Evolutionary conservation across 805 yeast species (phyloP), one percentile per base, ranked within the genome.

Genomic region (Wickerhamiella parazyma): DNA sequence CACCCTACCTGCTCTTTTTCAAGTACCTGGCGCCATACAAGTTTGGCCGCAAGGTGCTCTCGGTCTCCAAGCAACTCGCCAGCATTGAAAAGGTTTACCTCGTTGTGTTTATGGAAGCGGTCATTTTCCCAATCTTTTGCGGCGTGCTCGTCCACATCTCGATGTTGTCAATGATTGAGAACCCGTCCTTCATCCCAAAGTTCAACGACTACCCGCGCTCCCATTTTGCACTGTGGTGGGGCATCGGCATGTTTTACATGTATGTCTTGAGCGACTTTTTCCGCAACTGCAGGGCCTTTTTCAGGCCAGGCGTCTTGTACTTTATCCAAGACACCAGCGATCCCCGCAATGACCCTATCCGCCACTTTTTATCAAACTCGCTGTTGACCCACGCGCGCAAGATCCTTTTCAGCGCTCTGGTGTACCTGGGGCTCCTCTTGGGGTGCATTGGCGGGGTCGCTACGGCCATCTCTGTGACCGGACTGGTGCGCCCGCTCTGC

Each of bases 251-350:
- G 0, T 50, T 70, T 10, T 91, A 85, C 65, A 87, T 91, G 97
- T 77, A 79, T 49, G 67, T 75, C 53, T 78, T 91, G 64, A 94
- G 96, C 1, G 64, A 80, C 39, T 89, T 76, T 61, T 86, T 89
- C 24, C 82, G 93, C 16, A 79, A 86, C 86, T 71, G 78, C 17
- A 70, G 98, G 48, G 65, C 71, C 36, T 76, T 85, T 33, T 69
- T 89, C 46, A 72, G 99, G 45, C 79, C 81, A 0, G 99, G 98
- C 10, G 95, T 84, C 7, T 66, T 91, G 38, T 91, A 76, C 59
- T 91, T 91, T 64, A 81, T 91, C 48, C 72, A 95, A 53, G 85
- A 94, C 18, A 95, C 95, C 4, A 95, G 86, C 53, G 96, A 91
- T 57, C 95, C 94, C 33, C 80, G 83, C 52, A 78, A 85, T 37